Percentiles rank a stretch among this genome's conserved stretches.
phyloP scores from a whole-genome alignment of 345 rosid species.

The Garcia nutans region DNA sequence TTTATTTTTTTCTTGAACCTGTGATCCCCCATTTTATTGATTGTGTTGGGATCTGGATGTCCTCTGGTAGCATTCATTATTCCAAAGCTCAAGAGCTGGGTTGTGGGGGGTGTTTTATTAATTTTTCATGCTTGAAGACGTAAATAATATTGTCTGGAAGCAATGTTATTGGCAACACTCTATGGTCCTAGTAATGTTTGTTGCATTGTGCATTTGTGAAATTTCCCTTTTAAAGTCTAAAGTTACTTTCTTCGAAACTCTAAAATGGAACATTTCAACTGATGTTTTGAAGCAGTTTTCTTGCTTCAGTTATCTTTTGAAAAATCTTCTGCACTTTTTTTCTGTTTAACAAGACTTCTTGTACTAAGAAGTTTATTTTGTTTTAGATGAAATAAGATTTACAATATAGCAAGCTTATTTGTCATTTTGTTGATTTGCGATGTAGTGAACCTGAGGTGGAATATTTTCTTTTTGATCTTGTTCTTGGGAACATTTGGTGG shows the following conservation, averaged over 20 bases:
- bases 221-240: neutral
- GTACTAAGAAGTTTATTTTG: neutral
- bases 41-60: neutral
- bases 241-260: neutral
- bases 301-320: neutral
- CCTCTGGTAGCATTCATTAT: neutral
- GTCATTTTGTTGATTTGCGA: neutral
- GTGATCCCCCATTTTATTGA: neutral
- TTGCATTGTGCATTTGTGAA: neutral
- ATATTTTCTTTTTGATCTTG: slow-evolving; percentile 30
- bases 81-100: neutral
- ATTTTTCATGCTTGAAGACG: neutral
- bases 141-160: neutral
- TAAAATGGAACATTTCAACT: neutral
- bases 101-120: neutral
- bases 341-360: neutral
- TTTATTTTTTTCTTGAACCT: neutral
- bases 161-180: neutral
- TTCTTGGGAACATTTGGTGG: slow-evolving; percentile 85
- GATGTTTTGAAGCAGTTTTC: neutral
- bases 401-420: neutral
- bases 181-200: neutral
- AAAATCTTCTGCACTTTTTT: neutral
- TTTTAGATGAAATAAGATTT: neutral
- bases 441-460: slow-evolving; percentile 15